A percentile compares a stretch with the other conserved stretches of the same genome.
phyloP scores from a whole-genome alignment of 495 filamentous ascomycete genomes.

The Penicillium lagena region DNA sequence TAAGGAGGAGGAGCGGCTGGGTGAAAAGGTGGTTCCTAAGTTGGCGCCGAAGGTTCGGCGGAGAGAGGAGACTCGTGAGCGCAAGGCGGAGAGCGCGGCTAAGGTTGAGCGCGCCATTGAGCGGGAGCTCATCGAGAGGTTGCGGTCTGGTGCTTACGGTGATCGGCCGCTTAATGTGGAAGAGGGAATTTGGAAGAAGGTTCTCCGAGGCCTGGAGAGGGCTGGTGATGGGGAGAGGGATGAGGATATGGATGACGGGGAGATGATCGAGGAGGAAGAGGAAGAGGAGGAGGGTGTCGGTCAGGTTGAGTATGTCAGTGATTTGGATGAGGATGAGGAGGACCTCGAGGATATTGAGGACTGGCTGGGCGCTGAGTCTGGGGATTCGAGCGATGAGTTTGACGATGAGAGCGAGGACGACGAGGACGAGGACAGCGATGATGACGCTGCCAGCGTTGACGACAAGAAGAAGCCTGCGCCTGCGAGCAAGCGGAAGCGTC shows the following conservation, averaged over 20 bases:
- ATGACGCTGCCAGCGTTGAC: slow-evolving; percentile 24
- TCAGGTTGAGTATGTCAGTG: slow-evolving; percentile 80
- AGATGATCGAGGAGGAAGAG: slow-evolving; percentile 62
- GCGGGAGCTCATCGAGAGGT: slow-evolving; percentile 85
- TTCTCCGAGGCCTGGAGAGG: slow-evolving; percentile 81
- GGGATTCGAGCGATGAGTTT: slow-evolving; percentile 46
- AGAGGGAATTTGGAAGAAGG: slow-evolving; percentile 95
- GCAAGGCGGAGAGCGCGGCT: slow-evolving; percentile 88
- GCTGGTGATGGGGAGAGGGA: slow-evolving; percentile 79
- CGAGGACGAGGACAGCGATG: slow-evolving; percentile 45
- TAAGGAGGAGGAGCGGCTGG: slow-evolving; percentile 83
- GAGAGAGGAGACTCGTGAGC: slow-evolving; percentile 82
- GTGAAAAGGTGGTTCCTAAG: slow-evolving; percentile 82
- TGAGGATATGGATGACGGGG: slow-evolving; percentile 85
- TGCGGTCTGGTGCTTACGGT: slow-evolving; percentile 90
- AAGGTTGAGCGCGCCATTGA: slow-evolving; percentile 97
- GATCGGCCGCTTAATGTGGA: slow-evolving; percentile 92
- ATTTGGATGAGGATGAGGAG: slow-evolving; percentile 54
- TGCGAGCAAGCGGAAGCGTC: slow-evolving; percentile 65
- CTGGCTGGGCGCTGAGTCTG: slow-evolving; percentile 61
- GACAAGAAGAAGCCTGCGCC: slow-evolving; percentile 44
- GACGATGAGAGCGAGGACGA: slow-evolving; percentile 43
- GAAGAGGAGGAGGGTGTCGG: slow-evolving; percentile 64
- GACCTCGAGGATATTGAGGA: slow-evolving; percentile 69
- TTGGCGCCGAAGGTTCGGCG: slow-evolving; percentile 88